A percentile compares a stretch with the other conserved stretches of the same genome.
phyloP scores from a whole-genome alignment of 495 filamentous ascomycete species.

The Daldinia vernicosa region DNA sequence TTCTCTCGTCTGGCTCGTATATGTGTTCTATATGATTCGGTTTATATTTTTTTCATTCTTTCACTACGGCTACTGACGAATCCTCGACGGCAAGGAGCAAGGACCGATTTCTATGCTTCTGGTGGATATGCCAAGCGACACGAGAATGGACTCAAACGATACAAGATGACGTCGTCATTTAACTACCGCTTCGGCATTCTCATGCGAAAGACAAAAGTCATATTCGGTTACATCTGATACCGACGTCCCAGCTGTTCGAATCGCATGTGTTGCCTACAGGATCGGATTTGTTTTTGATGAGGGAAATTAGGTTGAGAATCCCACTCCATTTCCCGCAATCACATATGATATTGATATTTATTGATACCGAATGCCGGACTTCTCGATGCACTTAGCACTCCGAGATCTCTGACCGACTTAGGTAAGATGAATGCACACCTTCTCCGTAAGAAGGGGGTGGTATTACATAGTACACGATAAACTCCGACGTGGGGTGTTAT shows the following conservation, averaged over 20 bases:
- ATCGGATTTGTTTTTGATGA: constrained; percentile 4
- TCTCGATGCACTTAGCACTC: constrained; percentile 12
- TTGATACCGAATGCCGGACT: constrained; percentile 20
- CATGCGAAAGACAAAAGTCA: constrained; percentile 3
- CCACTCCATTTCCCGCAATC: constrained; percentile 5
- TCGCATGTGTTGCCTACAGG: background rate
- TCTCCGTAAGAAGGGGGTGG: constrained; percentile 9
- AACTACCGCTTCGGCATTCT: constrained; percentile 20
- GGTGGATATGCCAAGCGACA: constrained; percentile 19
- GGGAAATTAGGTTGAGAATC: constrained; percentile 13
- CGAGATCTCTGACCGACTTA: constrained; percentile 24
- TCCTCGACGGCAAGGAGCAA: constrained; percentile 12
- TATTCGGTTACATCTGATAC: background rate
- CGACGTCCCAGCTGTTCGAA: background rate
- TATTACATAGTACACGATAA: constrained; percentile 20
- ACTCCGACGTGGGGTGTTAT: constrained; percentile 30
- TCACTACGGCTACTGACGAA: constrained; percentile 16
- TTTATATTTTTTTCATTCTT: constrained; percentile 2
- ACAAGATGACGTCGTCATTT: constrained; percentile 7
- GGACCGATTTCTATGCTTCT: constrained; percentile 17
- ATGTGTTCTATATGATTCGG: constrained; percentile 1
- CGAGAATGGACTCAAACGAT: background rate
- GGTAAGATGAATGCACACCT: constrained; percentile 13
- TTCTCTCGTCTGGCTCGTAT: background rate
- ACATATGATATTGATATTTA: constrained; percentile 11